Base-by-base conservation (phyloP, 2,329 filamentous ascomycete genomes). In the Sarocladium kiliense region DNA sequence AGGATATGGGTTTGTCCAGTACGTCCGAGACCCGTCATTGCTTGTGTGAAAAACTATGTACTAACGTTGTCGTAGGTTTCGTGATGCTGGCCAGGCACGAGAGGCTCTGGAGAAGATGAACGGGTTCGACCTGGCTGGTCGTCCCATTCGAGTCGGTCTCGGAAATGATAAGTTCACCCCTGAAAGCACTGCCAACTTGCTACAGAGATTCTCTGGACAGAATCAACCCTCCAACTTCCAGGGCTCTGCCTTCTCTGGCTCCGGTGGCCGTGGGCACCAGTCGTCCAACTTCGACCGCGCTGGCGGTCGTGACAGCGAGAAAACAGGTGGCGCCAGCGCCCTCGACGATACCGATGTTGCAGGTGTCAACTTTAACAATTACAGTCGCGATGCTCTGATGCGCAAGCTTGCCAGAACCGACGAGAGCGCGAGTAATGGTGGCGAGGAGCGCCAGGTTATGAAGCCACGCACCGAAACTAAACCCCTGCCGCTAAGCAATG, bases 91-190 rank as follows among this genome's bases (percentile, higher is more conserved):
- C 61, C 86, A 97, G 73, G 94, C 94, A 68, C 90, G 93, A 68
- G 90, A 96, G 71, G 95, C 94, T 59, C 79, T 99, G 61, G 91
- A 97, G 73, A 96, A 97, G 76, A 97, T 99, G 93, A 99, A 99
- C 74, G 92, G 93, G 61, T 99, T 97, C 76, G 94, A 97, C 75
- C 86, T 99, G 64, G 94, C 94, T 66, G 92, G 92, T 74, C 92
- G 94, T 70, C 91, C 92, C 61, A 97, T 99, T 71, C 91, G 94
- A 70, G 95, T 99, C 73, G 94, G 94, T 74, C 90, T 99, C 77
- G 94, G 94, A 75, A 99, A 97, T 78, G 94, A 99, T 89, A 97
- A 97, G 84, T 97, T 97, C 76, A 97, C 92, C 74, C 89, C 92
- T 68, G 94, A 97, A 77, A 94, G 91, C 74, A 96, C 91, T 74